Evolutionary conservation across 208 protist genomes (phyloP).

Genomic region (Trypanosoma lewisi): DNA sequence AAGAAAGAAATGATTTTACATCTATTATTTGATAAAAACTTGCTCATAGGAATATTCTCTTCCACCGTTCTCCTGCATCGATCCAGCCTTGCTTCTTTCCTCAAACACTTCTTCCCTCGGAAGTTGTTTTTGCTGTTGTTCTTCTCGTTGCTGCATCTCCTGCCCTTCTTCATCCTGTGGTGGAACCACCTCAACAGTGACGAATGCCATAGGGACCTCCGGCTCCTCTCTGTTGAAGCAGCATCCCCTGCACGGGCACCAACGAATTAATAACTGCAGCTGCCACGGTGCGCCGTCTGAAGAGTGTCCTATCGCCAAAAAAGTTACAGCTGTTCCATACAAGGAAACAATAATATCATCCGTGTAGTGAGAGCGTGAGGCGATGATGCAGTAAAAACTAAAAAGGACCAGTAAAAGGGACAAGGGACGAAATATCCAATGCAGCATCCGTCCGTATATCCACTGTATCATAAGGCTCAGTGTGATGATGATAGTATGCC

Average conservation of each 20-base stretch:
- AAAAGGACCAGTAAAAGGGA: constrained; percentile 34
- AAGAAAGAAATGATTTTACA: no score
- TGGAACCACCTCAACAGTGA: constrained; percentile 1
- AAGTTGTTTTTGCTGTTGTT: no score
- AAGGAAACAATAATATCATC: constrained; percentile 76
- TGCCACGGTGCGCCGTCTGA: constrained; percentile 72
- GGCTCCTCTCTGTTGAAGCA: constrained; percentile 33
- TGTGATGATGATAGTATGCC: constrained; percentile 85
- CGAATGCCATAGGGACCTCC: neutral
- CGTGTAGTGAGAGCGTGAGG: constrained; percentile 88
- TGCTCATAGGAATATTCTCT: no score
- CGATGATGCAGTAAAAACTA: constrained; percentile 71
- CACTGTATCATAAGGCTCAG: constrained; percentile 48
- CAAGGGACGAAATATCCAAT: constrained; percentile 29
- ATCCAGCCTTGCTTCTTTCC: no score
- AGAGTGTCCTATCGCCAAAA: constrained; percentile 48
- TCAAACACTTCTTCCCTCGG: no score
- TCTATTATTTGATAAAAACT: no score
- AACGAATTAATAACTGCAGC: constrained; percentile 72
- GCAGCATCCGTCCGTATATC: constrained; percentile 66
- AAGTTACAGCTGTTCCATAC: constrained; percentile 63
- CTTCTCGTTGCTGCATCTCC: neutral
- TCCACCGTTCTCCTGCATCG: no score
- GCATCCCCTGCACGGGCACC: constrained; percentile 66
- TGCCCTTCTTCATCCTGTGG: neutral